Base-by-base conservation (phyloP, 352 stramenopile genomes). In the Globisporangium parvum region DNA sequence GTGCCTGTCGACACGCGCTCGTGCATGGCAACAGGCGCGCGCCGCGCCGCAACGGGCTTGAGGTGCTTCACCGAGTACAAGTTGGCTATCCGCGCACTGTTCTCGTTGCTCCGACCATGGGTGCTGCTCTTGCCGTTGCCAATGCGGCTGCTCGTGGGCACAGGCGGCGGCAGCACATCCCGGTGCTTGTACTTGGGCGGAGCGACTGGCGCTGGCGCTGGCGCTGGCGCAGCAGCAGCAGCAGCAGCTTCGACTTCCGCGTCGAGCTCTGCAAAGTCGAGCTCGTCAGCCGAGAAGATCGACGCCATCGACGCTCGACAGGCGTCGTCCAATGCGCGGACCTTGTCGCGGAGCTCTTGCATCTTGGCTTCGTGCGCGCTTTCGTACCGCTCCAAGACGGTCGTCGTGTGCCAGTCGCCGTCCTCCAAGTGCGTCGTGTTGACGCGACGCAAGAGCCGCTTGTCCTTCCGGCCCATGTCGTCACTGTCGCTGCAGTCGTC, bases 301-400 rank as follows among this genome's bases (percentile, higher is more conserved):
- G 69, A 78, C 23, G 73, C 73, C 50, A 85, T 77, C 10, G 75
- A 83, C 41, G 77, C 75, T 12, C 75, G 75, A 40, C 73, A 85
- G 28, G 83, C 70, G 24, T 79, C 72, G 46, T 85, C 73, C 0
- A 85, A 59, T 40, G 73, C 63, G 3, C 62, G 65, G 52, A 85
- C 69, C 44, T 73, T 62, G 20, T 71, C 55, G 1, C 62, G 70
- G 28, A 85, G 56, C 52, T 58, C 65, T 47, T 74, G 55, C 75
- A 85, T 82, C 40, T 77, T 73, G 8, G 59, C 56, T 37, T 75
- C 51, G 53, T 85, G 75, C 2, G 76, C 68, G 23, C 42, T 75
- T 46, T 80, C 39, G 15, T 67, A 61, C n/a, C 71, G 60, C 53
- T 77, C 61, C 72, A 85, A 80, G 24, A 77, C 67, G 28, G 69